phyloP scores from a whole-genome alignment of 345 rosid species.

The Barbarea vulgaris region DNA sequence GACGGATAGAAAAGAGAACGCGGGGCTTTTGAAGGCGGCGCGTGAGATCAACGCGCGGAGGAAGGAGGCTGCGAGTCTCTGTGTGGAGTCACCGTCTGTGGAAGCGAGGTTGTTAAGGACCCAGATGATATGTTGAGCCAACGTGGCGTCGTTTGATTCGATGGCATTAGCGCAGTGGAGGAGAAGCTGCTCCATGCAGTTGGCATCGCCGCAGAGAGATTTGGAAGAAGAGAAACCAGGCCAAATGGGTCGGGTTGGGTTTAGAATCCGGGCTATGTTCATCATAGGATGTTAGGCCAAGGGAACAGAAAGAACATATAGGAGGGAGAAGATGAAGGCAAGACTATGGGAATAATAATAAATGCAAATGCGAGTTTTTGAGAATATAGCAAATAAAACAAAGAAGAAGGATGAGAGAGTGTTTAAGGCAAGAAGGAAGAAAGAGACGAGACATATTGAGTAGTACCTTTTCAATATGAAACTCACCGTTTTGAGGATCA shows the following conservation, averaged over 20 bases:
- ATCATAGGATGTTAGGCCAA: constrained; percentile 31
- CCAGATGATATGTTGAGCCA: constrained; percentile 90
- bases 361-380: constrained; percentile 6
- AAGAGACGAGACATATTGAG: constrained; percentile 65
- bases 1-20: constrained; percentile 43
- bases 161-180: constrained; percentile 92
- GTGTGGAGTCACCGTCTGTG: constrained; percentile 84
- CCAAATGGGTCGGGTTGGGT: constrained; percentile 61
- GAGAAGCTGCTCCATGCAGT: constrained; percentile 85
- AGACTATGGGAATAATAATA: constrained; percentile 8
- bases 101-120: constrained; percentile 87
- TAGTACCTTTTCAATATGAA: constrained; percentile 58
- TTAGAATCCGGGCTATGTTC: constrained; percentile 50
- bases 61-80: constrained; percentile 68
- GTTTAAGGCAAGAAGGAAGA: constrained; percentile 47
- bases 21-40: constrained; percentile 61
- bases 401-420: constrained; percentile 37
- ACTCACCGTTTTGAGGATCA: constrained; percentile 43
- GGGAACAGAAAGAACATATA: constrained; percentile 21
- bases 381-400: constrained; percentile 24
- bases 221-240: constrained; percentile 59
- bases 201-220: constrained; percentile 63
- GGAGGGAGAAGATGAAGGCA: background rate
- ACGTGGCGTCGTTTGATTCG: constrained; percentile 75
- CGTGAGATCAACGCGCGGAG: constrained; percentile 83